Percentiles rank a stretch among this genome's conserved stretches.
These are phyloP conservation scores for Polytrichum commune DNA, from an alignment of 225 moss, liverwort and hornwort genomes.

Conservation along the genomic window DNA sequence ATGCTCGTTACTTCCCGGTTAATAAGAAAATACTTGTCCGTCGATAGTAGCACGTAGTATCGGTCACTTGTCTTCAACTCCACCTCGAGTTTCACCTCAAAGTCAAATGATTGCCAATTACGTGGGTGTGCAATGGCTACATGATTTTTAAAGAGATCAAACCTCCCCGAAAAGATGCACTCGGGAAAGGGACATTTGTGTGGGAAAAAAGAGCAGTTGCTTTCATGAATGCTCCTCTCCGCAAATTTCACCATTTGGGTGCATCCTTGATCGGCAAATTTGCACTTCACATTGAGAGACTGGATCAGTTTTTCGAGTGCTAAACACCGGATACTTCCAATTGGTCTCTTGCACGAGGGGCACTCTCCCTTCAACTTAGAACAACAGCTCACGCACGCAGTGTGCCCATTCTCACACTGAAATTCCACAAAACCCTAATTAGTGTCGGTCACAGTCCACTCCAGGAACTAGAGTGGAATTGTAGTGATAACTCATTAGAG, in stretches of 20 bases:
- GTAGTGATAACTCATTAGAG: no score
- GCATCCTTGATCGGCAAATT: constrained; percentile 44
- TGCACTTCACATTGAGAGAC: constrained; percentile 62
- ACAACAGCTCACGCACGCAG: constrained; percentile 49
- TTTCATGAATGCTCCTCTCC: constrained; percentile 34
- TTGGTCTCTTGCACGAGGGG: constrained; percentile 50
- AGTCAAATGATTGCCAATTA: constrained; percentile 3
- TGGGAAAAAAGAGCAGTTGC: constrained; percentile 37
- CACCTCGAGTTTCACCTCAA: not conserved
- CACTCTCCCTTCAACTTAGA: constrained; percentile 36
- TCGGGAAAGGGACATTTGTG: constrained; percentile 31
- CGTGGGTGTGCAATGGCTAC: constrained; percentile 11
- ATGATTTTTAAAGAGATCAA: constrained; percentile 22
- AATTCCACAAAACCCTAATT: constrained; percentile 8
- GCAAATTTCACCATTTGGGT: constrained; percentile 34
- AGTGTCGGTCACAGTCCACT: constrained; percentile 9
- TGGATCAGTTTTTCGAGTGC: constrained; percentile 69
- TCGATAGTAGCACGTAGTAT: constrained; percentile 14
- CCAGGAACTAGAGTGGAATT: not conserved
- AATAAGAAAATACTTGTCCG: constrained; percentile 18
- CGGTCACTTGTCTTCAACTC: constrained; percentile 12
- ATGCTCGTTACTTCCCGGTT: constrained; percentile 11
- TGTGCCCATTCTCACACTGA: constrained; percentile 62
- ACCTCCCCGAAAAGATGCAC: constrained; percentile 20
- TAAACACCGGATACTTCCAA: constrained; percentile 58